Conservation (phyloP, 306 rosid species). For the Datisca glomerata region DNA sequence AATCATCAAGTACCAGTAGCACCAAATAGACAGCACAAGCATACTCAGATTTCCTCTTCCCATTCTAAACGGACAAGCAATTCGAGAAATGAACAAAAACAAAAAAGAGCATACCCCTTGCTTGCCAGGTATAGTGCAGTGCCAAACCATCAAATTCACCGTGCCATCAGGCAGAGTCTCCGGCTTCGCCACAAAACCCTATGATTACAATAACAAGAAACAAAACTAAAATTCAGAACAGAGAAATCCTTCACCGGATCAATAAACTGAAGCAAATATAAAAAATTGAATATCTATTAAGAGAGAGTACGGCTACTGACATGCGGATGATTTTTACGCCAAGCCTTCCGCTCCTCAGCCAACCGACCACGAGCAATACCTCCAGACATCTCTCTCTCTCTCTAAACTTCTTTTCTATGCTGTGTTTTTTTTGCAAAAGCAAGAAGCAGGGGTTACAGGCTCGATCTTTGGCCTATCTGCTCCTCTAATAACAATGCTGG, state of each 20-base stretch:
- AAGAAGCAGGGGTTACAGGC: too few relatives aligned
- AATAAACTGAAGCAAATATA: neutral
- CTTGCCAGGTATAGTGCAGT: constrained; percentile 93
- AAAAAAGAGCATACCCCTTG: constrained; percentile 53
- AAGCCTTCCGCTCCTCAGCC: constrained; percentile 80
- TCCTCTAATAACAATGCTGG: too few relatives aligned
- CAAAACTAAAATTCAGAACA: neutral
- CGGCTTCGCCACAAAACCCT: constrained; percentile 97
- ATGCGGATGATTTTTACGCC: constrained; percentile 97
- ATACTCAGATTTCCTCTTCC: too few relatives aligned
- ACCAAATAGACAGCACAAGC: too few relatives aligned
- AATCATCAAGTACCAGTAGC: too few relatives aligned
- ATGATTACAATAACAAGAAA: constrained; percentile 9
- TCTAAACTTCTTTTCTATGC: too few relatives aligned
- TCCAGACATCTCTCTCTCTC: constrained; percentile 20
- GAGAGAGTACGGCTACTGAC: constrained; percentile 26
- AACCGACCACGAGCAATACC: constrained; percentile 94
- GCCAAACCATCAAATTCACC: constrained; percentile 91
- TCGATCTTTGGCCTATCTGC: too few relatives aligned
- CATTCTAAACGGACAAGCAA: too few relatives aligned
- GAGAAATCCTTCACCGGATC: neutral
- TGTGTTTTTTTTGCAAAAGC: too few relatives aligned
- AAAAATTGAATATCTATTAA: too few relatives aligned
- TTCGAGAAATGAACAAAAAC: too few relatives aligned
- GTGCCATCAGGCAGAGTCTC: constrained; percentile 70